Base-by-base conservation (phyloP, 495 filamentous ascomycete species). In the Aspergillus baeticus region DNA sequence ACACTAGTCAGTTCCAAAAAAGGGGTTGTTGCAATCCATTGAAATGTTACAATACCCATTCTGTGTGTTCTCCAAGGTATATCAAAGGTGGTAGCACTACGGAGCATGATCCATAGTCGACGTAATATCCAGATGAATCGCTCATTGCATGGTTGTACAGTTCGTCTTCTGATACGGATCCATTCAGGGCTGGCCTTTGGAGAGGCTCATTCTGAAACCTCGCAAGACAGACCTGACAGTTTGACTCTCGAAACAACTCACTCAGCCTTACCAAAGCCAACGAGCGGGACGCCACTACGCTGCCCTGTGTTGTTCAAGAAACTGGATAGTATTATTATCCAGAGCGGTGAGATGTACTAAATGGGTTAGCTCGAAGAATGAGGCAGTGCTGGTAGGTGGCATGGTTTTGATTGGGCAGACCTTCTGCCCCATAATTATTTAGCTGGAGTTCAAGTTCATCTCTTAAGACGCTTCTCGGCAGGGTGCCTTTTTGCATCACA, bases 311-410 rank as follows among this genome's bases (percentile, higher is more conserved):
- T 29, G 39, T 29, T 34, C 43, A 23, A 44, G 45, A 51, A n/a
- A 50, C 48, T 21, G 22, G 51, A 51, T 36, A 7, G 4, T 35
- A 31, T 29, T 29, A 17, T 55, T 47, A 56, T 54, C 38, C 43
- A 57, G 53, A 64, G 62, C 62, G 62, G 62, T 64, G 62, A 61
- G 58, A 22, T 50, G n/a, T 13, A 23, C 58, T 56, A 60, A 49
- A 45, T 53, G 42, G 51, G 49, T 59, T 58, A 51, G 56, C 22
- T 52, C 35, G 49, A 53, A 50, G 57, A 65, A 54, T 57, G 63
- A 65, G 63, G 63, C 63, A 65, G 63, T 65, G 59, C 63, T 65
- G 62, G 51, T 37, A 59, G 53, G 42, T 44, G 45, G 36, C 36
- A n/a, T 39, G 22, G 14, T 8, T 36, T 20, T 48, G n/a, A 55